Conservation (phyloP, 345 rosid genomes). For the Moricandia moricandioides region DNA sequence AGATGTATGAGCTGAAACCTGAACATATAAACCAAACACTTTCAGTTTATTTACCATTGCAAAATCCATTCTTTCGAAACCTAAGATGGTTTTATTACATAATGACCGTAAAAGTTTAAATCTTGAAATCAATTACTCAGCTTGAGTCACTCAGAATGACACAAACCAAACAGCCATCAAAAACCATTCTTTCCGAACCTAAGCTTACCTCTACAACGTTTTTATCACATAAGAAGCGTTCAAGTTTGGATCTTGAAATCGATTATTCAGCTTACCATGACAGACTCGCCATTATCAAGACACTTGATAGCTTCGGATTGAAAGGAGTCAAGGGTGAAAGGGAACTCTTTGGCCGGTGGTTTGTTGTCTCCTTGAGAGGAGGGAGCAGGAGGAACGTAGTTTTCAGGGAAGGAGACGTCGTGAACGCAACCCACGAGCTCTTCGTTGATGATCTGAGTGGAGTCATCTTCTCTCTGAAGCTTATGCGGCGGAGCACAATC, state of each 20-base stretch:
- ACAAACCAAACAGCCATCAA: background rate
- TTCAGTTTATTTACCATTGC: background rate
- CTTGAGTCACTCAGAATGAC: background rate
- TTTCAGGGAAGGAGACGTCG: constrained; percentile 82
- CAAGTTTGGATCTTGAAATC: background rate
- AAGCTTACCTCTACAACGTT: background rate
- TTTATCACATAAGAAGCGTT: background rate
- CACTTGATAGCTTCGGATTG: constrained; percentile 94
- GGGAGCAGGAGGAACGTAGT: constrained; percentile 44
- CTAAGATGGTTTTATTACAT: background rate
- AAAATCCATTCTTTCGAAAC: background rate
- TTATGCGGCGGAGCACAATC: constrained; percentile 45
- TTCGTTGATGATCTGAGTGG: constrained; percentile 5
- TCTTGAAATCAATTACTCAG: background rate
- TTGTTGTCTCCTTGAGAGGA: constrained; percentile 33
- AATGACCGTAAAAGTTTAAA: background rate
- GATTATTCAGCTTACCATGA: constrained; percentile 51
- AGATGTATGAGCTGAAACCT: constrained; percentile 99
- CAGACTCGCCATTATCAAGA: constrained; percentile 83
- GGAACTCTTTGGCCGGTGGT: constrained; percentile 92
- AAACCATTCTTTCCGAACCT: background rate
- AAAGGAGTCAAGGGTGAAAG: constrained; percentile 89
- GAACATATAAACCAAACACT: constrained; percentile 15
- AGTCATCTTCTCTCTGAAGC: constrained; percentile 45
- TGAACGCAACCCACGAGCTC: constrained; percentile 64